Conservation (phyloP, 176 grass and related monocot species). For the Raddia guianensis region DNA sequence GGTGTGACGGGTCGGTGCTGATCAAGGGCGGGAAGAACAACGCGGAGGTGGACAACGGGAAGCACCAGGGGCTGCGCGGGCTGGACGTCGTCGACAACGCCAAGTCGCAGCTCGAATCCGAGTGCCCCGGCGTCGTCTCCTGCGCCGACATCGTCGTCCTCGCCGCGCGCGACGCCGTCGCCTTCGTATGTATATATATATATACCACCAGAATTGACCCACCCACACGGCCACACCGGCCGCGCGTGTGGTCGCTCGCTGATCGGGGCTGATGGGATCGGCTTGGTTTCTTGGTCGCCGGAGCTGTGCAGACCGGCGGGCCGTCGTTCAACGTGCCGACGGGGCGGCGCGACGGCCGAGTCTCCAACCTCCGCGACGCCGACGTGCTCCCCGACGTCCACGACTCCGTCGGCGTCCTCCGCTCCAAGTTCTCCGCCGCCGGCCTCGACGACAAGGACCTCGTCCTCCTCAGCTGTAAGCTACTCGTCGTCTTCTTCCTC, state of each 20-base stretch:
- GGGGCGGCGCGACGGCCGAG: conserved; percentile 60
- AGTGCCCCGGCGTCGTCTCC: conserved; percentile 80
- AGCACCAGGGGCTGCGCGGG: conserved; percentile 80
- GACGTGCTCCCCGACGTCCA: conserved; percentile 66
- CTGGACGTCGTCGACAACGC: conserved; percentile 63
- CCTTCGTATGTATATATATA: conserved; percentile 46
- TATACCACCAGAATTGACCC: no score
- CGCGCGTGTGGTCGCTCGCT: no score
- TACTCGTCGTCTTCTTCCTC: neutral
- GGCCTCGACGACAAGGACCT: conserved; percentile 79
- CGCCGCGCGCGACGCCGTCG: conserved; percentile 67
- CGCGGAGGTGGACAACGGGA: conserved; percentile 63
- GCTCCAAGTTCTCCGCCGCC: conserved; percentile 68
- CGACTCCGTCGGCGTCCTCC: conserved; percentile 51
- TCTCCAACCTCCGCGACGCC: conserved; percentile 56
- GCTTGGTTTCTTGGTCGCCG: neutral
- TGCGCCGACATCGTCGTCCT: conserved; percentile 80
- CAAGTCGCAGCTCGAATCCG: conserved; percentile 62
- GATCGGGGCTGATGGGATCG: neutral
- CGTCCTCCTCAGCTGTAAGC: conserved; percentile 70
- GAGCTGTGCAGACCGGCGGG: conserved; percentile 58
- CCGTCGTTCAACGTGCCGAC: conserved; percentile 75
- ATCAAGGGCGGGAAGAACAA: conserved; percentile 46
- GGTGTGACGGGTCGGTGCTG: conserved; percentile 81
- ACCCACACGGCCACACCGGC: neutral